phyloP scores from a whole-genome alignment of 2,329 filamentous ascomycete species.

The Verticillium nubilum region DNA sequence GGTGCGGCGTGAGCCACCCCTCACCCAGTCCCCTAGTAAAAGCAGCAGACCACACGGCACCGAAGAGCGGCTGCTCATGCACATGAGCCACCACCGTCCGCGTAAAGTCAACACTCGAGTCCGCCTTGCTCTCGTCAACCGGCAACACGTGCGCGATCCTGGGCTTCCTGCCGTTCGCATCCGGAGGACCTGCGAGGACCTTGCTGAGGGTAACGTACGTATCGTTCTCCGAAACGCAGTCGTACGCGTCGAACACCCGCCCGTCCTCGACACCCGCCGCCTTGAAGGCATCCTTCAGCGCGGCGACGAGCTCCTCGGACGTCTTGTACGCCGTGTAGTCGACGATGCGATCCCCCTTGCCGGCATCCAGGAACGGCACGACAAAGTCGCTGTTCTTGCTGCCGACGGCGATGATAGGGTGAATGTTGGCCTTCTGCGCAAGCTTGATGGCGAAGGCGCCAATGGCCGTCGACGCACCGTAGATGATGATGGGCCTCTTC shows the following conservation, averaged over 20 bases:
- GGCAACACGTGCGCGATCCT: slow-evolving; percentile 11
- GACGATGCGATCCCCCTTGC: slow-evolving; percentile 10
- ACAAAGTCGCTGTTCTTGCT: slow-evolving; percentile 28
- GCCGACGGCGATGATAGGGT: slow-evolving; percentile 54
- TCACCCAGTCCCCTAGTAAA: slow-evolving; percentile 10
- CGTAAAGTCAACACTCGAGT: slow-evolving; percentile 9
- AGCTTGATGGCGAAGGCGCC: slow-evolving; percentile 53
- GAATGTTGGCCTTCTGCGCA: slow-evolving; percentile 41
- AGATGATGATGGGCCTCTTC: slow-evolving; percentile 31
- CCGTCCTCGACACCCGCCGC: slow-evolving; percentile 1
- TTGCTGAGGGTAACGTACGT: slow-evolving; percentile 9
- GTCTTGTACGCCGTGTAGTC: slow-evolving; percentile 13
- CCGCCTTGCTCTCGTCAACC: slow-evolving; percentile 4
- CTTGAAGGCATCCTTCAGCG: slow-evolving; percentile 8
- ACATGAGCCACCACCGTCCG: slow-evolving; percentile 8
- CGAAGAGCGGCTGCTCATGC: slow-evolving; percentile 10
- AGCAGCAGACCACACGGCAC: slow-evolving; percentile 6
- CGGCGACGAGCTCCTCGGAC: slow-evolving; percentile 9
- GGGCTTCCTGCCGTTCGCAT: slow-evolving; percentile 8
- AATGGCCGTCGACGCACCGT: slow-evolving; percentile 45
- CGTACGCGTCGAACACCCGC: slow-evolving; percentile 9
- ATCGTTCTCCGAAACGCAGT: slow-evolving; percentile 12
- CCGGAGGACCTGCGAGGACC: slow-evolving; percentile 8
- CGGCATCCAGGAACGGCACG: slow-evolving; percentile 2
- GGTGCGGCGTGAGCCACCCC: slow-evolving; percentile 14